Percentiles rank a stretch among this genome's conserved stretches.
These are phyloP conservation scores for Fusarium chuoi DNA, from an alignment of 2,329 filamentous ascomycete genomes.

Conservation along the genomic window DNA sequence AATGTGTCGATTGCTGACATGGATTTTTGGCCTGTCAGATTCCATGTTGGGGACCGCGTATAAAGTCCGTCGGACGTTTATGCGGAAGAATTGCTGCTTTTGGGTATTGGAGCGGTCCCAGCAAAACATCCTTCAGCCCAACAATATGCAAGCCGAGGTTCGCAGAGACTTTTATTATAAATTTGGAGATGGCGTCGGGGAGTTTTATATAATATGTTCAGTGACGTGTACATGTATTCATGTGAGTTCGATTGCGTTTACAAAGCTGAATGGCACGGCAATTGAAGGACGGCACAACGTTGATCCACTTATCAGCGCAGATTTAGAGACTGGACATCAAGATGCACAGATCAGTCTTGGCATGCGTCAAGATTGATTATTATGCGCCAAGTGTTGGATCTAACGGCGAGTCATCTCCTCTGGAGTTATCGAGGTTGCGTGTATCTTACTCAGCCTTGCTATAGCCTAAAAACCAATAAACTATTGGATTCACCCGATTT, in stretches of 20 bases:
- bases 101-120: conserved; percentile 9
- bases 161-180: background rate
- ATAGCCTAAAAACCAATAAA: background rate
- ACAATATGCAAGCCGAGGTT: conserved; percentile 13
- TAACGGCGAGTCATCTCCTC: background rate
- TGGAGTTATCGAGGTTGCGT: background rate
- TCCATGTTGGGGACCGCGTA: background rate
- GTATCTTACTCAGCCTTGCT: background rate
- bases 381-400: background rate
- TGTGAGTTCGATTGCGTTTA: background rate
- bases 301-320: background rate
- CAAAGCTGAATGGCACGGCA: background rate
- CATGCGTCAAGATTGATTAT: background rate
- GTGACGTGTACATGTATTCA: background rate
- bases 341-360: background rate
- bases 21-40: conserved; percentile 3
- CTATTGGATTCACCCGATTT: background rate
- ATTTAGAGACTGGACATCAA: background rate
- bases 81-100: conserved; percentile 17
- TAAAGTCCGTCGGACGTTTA: conserved; percentile 21
- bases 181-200: background rate
- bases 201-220: background rate
- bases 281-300: background rate
- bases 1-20: conserved; percentile 5
- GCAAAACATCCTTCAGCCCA: conserved; percentile 6